Conservation (phyloP, 1,284 basidiomycete genomes). For the Inonotus hispidus region DNA sequence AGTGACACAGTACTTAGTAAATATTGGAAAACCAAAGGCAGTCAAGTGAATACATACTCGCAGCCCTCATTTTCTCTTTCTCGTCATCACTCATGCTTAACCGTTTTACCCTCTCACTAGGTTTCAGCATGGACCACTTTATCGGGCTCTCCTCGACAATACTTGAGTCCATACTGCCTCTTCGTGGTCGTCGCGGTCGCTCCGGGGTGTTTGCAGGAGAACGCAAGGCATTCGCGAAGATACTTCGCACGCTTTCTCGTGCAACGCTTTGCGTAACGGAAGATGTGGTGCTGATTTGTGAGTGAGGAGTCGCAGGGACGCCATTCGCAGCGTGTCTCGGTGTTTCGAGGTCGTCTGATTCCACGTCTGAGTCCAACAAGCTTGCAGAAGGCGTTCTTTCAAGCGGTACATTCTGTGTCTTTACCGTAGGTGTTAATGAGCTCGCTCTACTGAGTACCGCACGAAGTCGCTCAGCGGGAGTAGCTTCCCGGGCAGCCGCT, state of each 20-base stretch:
- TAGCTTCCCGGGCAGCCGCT: slow-evolving; percentile 28
- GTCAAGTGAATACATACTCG: slow-evolving; percentile 39
- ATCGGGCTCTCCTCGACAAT: slow-evolving; percentile 55
- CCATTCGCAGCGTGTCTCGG: neutral
- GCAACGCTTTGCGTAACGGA: slow-evolving; percentile 42
- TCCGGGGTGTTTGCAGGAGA: slow-evolving; percentile 58
- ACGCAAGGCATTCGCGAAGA: slow-evolving; percentile 58
- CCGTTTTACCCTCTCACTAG: slow-evolving; percentile 44
- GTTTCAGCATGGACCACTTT: slow-evolving; percentile 24
- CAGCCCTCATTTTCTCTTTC: slow-evolving; percentile 36
- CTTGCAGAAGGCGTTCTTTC: slow-evolving; percentile 30
- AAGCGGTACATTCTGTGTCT: neutral
- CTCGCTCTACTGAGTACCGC: slow-evolving; percentile 43
- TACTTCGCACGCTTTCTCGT: slow-evolving; percentile 51
- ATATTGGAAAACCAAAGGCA: neutral
- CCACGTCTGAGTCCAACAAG: slow-evolving; percentile 59
- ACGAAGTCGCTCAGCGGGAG: slow-evolving; percentile 49
- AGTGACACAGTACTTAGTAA: slow-evolving; percentile 21
- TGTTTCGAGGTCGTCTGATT: slow-evolving; percentile 23
- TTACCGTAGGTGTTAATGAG: slow-evolving; percentile 5
- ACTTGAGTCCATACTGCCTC: slow-evolving; percentile 58
- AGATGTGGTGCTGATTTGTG: slow-evolving; percentile 28
- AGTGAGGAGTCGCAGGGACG: slow-evolving; percentile 1
- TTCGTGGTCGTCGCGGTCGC: slow-evolving; percentile 27
- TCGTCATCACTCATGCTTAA: slow-evolving; percentile 67